phyloP scores from a whole-genome alignment of 495 filamentous ascomycete genomes.

The Glarea lozoyensis region DNA sequence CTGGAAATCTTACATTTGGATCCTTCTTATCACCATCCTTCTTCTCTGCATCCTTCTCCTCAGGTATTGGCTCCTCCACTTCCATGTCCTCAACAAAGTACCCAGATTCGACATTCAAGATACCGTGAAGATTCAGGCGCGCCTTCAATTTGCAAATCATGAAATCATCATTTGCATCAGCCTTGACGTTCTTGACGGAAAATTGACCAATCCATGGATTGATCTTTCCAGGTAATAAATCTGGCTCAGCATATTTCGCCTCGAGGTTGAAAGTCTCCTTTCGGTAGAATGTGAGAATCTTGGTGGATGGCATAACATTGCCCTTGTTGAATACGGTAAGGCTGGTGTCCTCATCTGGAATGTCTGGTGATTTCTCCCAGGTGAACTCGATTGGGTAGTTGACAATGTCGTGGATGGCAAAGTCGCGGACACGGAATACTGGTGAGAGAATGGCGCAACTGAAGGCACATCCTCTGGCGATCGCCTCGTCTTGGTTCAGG shows the following conservation, averaged over 20 bases:
- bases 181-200: slow-evolving; percentile 83
- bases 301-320: slow-evolving; percentile 96
- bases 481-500: slow-evolving; percentile 95
- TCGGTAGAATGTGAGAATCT: slow-evolving; percentile 99
- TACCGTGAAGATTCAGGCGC: slow-evolving; percentile 89
- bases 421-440: slow-evolving; percentile 97
- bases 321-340: slow-evolving; percentile 96
- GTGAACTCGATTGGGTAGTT: slow-evolving; percentile 98
- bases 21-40: slow-evolving; percentile 53
- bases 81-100: slow-evolving; percentile 99
- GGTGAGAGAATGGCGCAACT: slow-evolving; percentile 97
- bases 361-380: slow-evolving; percentile 98
- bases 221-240: slow-evolving; percentile 81
- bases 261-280: slow-evolving; percentile 97
- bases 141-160: slow-evolving; percentile 99
- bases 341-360: slow-evolving; percentile 97
- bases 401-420: slow-evolving; percentile 93
- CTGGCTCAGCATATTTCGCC: slow-evolving; percentile 83
- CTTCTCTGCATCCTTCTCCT: slow-evolving; percentile 42
- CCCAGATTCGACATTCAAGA: slow-evolving; percentile 92
- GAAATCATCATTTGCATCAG: slow-evolving; percentile 80
- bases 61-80: slow-evolving; percentile 84
- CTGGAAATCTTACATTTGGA: slow-evolving; percentile 44
- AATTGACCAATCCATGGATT: slow-evolving; percentile 95
- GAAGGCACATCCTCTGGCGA: slow-evolving; percentile 94